These are phyloP conservation scores for Lipomyces orientalis DNA, from an alignment of 805 yeast genomes.

Conservation along the genomic window DNA sequence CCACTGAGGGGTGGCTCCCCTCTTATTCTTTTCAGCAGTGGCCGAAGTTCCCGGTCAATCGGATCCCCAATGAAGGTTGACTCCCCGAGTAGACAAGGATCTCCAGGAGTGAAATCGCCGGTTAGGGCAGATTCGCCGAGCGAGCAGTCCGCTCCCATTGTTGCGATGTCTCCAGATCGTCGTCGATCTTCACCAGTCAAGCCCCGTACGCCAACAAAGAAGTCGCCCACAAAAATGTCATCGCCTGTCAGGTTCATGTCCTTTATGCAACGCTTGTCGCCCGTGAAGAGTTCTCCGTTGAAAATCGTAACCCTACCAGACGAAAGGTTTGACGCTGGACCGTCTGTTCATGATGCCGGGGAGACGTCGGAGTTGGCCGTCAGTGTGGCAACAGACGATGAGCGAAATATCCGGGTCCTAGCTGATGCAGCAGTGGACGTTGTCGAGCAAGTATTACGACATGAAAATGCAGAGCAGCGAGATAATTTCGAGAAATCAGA, in stretches of 20 bases:
- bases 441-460: background rate
- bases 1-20: background rate
- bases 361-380: background rate
- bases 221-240: conserved; percentile 1
- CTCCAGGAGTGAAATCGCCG: conserved; percentile 8
- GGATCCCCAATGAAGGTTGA: conserved; percentile 3
- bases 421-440: background rate
- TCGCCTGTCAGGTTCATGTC: background rate
- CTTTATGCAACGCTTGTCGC: background rate
- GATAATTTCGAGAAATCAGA: background rate
- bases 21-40: background rate
- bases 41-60: background rate
- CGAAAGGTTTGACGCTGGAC: background rate
- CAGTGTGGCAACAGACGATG: background rate
- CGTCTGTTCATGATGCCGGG: background rate
- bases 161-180: background rate
- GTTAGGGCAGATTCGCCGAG: conserved; percentile 12
- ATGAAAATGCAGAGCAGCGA: background rate
- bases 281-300: background rate
- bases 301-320: background rate
- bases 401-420: background rate
- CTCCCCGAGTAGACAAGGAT: background rate
- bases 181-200: background rate
- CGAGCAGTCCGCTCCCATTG: conserved; percentile 8
- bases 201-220: background rate